Evolutionary conservation across 371 early-diverging fungal genomes (phyloP).

Genomic region (Nematocida ironsii): DNA sequence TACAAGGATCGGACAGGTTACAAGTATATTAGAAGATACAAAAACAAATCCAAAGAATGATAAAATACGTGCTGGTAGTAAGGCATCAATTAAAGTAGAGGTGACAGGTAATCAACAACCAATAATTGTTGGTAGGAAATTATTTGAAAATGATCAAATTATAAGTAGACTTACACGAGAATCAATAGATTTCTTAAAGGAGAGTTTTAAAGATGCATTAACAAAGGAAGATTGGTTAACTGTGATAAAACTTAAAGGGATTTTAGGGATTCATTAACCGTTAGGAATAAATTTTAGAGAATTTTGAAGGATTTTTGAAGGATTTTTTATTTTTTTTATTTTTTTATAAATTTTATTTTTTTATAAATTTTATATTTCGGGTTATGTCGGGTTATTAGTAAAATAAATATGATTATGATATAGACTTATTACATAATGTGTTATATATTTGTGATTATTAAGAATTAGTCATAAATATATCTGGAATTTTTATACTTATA

Average conservation of each 20-base stretch:
- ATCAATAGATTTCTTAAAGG: conserved; percentile 92
- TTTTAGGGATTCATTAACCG: conserved; percentile 67
- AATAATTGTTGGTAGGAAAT: conserved; percentile 88
- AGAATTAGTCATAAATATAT: no score
- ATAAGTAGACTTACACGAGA: conserved; percentile 76
- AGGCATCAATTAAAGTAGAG: conserved; percentile 93
- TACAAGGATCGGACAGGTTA: conserved; percentile 81
- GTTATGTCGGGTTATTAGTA: no score
- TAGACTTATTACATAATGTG: no score
- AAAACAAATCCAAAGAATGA: conserved; percentile 79
- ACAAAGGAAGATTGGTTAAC: conserved; percentile 85
- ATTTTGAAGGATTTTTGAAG: no score
- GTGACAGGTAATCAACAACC: conserved; percentile 78
- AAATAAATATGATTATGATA: no score
- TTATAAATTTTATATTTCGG: no score
- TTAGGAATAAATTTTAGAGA: no score
- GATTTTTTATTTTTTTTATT: no score
- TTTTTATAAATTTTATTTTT: no score
- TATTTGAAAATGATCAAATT: conserved; percentile 78
- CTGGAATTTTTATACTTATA: no score
- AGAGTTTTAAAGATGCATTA: conserved; percentile 86
- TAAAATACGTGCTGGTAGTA: conserved; percentile 74
- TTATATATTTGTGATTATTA: no score
- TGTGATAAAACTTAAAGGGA: conserved; percentile 74
- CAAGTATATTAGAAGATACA: conserved; percentile 89